These are phyloP conservation scores for Ligustrum vulgare DNA, from an alignment of 257 asterid genomes.

Conservation along the genomic window DNA sequence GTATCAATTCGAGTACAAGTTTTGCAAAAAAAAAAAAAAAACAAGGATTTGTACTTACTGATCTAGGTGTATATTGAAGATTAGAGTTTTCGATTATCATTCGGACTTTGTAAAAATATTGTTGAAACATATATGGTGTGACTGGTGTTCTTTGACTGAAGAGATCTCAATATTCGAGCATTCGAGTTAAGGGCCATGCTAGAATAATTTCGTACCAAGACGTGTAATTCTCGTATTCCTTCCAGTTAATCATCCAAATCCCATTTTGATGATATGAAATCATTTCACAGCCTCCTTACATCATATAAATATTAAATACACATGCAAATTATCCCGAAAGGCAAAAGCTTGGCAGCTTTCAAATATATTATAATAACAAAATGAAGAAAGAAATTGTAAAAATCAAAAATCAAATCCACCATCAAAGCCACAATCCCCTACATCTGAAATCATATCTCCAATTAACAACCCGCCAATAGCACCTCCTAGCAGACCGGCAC, in stretches of 20 bases:
- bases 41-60: neutral
- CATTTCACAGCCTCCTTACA: too few species aligned
- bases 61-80: neutral
- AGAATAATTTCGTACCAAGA: neutral
- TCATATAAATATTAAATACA: too few species aligned
- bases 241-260: too few species aligned
- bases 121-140: neutral
- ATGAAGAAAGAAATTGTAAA: neutral
- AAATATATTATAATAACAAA: neutral
- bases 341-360: neutral
- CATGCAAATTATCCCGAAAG: too few species aligned
- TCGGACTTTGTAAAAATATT: neutral
- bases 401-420: constrained; percentile 36
- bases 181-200: too few species aligned
- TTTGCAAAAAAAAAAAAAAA: too few species aligned
- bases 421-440: constrained; percentile 18
- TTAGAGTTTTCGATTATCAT: too few species aligned
- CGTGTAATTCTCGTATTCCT: neutral
- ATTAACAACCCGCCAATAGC: constrained; percentile 60
- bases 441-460: constrained; percentile 53
- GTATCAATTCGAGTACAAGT: neutral
- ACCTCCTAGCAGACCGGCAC: constrained; percentile 55
- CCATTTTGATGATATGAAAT: too few species aligned
- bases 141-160: neutral
- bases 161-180: neutral